Base-by-base conservation (phyloP, 179 eudicot species). In the Amaranthus tricolor region DNA sequence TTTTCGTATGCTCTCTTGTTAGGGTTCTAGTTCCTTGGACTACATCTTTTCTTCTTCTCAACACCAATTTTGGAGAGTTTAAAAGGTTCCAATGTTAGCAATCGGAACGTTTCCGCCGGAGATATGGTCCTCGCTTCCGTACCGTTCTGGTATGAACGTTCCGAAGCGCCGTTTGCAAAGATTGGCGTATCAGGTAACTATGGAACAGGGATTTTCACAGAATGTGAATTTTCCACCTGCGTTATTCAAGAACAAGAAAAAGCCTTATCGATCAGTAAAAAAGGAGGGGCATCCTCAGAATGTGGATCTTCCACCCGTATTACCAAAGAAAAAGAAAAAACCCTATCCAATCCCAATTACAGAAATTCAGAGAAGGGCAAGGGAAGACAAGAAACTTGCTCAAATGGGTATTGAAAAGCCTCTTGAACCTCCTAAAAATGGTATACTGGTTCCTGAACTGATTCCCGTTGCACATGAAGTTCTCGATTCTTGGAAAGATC, bases 401-500 rank as follows among this genome's bases (percentile, higher is more conserved):
- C 78, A 82, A 67, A 77, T 80, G 88, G 99, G 97, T 62, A 80
- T 92, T 71, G 99, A 95, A 78, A 92, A 89, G 85, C 82, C 83
- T n/a, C 97, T 95, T 57, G 89, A 90, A 72, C 92, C 99, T 74
- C 96, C 97, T 0, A 81, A 88, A 64, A 95, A 95, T 82, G 99
- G 99, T 63, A 53, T 95, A 53, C 83, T 95, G 48, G 89, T 88
- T 44, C 90, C 91, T 79, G 90, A 87, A 52, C 81, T 93, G 13
- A 67, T 95, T 74, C 97, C 99, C 31, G 89, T 93, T 76, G 99
- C 99, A 50, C 81, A 89, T 86, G 92, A 90, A 77, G 91, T 93
- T 68, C 74, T 95, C 9, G 81, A 85, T 82, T 90, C 94, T 78
- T 95, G 97, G 97, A 89, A 88, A 85, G 74, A 79, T 69, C 82